Base-by-base conservation (phyloP, 768 basidiomycete species). In the Tricholoma furcatifolium region DNA sequence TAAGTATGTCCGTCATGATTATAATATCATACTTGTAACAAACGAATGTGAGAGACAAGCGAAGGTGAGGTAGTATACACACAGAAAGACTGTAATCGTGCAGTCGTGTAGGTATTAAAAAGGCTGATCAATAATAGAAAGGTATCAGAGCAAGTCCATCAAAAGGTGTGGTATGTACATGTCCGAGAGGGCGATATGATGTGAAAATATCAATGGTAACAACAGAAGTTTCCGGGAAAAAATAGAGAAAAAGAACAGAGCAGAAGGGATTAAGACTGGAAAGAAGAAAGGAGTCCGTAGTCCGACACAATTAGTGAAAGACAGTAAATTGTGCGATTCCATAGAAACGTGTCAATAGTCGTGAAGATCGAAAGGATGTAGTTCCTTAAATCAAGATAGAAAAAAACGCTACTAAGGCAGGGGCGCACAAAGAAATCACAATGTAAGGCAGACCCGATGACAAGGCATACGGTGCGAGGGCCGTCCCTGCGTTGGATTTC, bases 401-500 rank as follows among this genome's bases (percentile, higher is more conserved):
- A 17, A 49, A 12, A 17, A 39, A 24, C 21, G 47, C 43, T 12
- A 52, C 12, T 15, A 55, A 27, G 24, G 51, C 50, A 6, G 57
- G 47, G 23, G 39, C 20, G 30, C 38, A 55, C 24, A 55, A 4
- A 10, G 57, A 40, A 14, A 54, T 15, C 4, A 27, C 11, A 31
- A 24, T 15, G 9, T 21, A 40, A 41, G 49, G 21, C 7, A 40
- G 18, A 20, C 10, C 17, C 34, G 48, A 36, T 17, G 47, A 27
- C 20, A 34, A 15, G 36, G 42, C 35, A n/a, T 12, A 31, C 7
- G 20, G 39, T 20, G 23, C 21, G 1, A 45, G 41, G 23, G 50
- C 14, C 12, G 49, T 35, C 6, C 53, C 57, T 9, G 57, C 51
- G 18, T 59, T 55, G 6, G 45, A 54, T 1, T 54, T 43, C 31